Conservation (phyloP, 768 basidiomycete genomes). For the Russula olivacea region DNA sequence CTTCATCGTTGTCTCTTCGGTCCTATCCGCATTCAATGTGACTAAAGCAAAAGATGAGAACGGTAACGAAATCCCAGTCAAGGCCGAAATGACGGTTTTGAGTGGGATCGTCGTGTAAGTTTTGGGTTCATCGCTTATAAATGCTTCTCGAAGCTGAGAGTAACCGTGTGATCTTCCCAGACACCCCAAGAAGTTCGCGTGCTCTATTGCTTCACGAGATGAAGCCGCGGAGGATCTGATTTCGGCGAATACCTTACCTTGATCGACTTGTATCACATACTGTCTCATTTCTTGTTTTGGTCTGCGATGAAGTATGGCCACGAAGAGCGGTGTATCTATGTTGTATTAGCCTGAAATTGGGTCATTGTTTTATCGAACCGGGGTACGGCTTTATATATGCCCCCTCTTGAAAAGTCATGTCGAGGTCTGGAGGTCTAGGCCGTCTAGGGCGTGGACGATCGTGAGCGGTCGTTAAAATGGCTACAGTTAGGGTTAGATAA, state of each 20-base stretch:
- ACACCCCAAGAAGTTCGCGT: constrained; percentile 12
- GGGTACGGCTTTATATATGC: no score
- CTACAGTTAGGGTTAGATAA: no score
- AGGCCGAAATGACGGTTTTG: neutral
- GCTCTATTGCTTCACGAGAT: constrained; percentile 14
- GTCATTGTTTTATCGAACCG: no score
- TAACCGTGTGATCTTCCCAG: neutral
- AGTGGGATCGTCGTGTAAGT: neutral
- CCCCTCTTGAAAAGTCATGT: no score
- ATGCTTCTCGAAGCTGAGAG: neutral
- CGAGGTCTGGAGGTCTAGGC: no score
- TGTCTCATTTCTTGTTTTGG: neutral
- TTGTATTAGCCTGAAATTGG: neutral
- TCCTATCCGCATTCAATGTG: constrained; percentile 16
- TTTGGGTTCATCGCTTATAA: neutral
- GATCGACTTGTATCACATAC: neutral
- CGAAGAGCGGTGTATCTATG: no score
- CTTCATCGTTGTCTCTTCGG: constrained; percentile 16
- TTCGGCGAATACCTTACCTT: neutral
- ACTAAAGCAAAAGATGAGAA: constrained; percentile 20
- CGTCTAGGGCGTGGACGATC: no score
- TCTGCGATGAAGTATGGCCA: no score
- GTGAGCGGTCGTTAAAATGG: no score
- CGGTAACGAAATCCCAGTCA: constrained; percentile 10
- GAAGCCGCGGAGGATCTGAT: constrained; percentile 10